Evolutionary conservation across 805 yeast species (phyloP), one percentile per base, ranked within the genome.

Genomic region (Candida schatavii): DNA sequence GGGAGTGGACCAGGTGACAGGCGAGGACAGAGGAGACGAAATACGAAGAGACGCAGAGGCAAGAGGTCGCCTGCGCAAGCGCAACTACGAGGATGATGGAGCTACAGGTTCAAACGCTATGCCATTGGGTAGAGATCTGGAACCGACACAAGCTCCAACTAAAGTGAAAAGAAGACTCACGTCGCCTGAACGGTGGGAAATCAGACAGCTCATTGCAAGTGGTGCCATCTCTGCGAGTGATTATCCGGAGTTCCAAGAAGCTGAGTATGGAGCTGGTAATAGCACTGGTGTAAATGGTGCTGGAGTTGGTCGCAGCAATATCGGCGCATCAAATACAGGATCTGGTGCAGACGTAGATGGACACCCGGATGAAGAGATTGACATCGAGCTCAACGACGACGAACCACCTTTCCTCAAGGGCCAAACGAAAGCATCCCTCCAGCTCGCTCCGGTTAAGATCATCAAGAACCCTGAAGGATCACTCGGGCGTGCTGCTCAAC

Each of bases 121-220:
- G 52, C 17, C 39, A 43, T 27, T 34, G 14, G 25, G 21, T 18
- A 18, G 38, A 17, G 34, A n/a, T n/a, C 27, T 7, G 27, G 39
- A 33, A 9, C 37, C 44, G 27, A 39, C 17, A 17, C n/a, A 14
- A 19, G 34, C 18, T 22, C 18, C 28, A 46, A 36, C 23, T 28
- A 35, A 27, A 11, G 32, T 7, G 5, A 59, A 57, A 35, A 43
- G 72, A 46, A 71, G 86, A 40, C 59, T 83, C 27, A 83, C 95
- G 0, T 85, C 95, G 0, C 95, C 95, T 0, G 98, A 90, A 61
- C 64, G 88, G 42, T 90, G 97, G 96, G 97, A 91, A 56, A 73
- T 87, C 39, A 71, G 85, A 26, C 97, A 90, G 56, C 64, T 90
- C 35, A 85, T 85, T 20, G 82, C 91, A 0, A 78, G 91, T 4